Conservation (phyloP, 1,284 basidiomycete genomes). For the Omphalotus olearius region DNA sequence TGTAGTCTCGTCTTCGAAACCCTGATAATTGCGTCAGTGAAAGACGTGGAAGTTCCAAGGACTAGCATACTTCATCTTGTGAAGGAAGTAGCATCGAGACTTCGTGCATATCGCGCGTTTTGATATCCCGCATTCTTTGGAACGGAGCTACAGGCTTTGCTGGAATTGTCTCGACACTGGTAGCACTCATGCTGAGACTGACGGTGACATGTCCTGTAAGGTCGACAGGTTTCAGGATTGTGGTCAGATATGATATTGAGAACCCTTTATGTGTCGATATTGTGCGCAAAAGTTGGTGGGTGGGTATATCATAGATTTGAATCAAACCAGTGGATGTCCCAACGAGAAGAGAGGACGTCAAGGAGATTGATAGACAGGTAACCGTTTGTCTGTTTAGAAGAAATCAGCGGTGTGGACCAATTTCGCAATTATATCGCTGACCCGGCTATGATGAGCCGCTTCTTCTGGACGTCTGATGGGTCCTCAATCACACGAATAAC, state of each 20-base stretch:
- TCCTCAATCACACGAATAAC: conserved; percentile 61
- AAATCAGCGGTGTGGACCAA: conserved; percentile 9
- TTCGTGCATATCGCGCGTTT: conserved; percentile 63
- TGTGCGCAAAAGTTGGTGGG: conserved; percentile 84
- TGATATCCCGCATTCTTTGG: conserved; percentile 65
- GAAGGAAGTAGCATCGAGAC: conserved; percentile 56
- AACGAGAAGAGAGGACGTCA: conserved; percentile 69
- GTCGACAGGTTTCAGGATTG: conserved; percentile 81
- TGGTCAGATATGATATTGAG: conserved; percentile 70
- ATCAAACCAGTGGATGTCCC: conserved; percentile 77
- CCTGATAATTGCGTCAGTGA: conserved; percentile 16
- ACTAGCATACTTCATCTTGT: conserved; percentile 33
- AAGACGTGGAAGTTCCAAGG: not conserved
- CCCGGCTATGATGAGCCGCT: conserved; percentile 62
- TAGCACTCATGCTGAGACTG: conserved; percentile 40
- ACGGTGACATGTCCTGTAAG: conserved; percentile 71
- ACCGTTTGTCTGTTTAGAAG: conserved; percentile 49
- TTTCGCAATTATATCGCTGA: conserved; percentile 27
- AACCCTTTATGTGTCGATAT: conserved; percentile 71
- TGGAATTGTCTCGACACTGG: conserved; percentile 54
- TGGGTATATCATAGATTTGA: conserved; percentile 82
- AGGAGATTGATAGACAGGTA: conserved; percentile 70
- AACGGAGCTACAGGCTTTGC: conserved; percentile 65
- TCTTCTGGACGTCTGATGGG: conserved; percentile 38
- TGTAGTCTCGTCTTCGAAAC: conserved; percentile 25